A percentile compares a stretch with the other conserved stretches of the same genome.
Conservation (phyloP, 139 green algal genomes). For the Picochlorum sp. region DNA sequence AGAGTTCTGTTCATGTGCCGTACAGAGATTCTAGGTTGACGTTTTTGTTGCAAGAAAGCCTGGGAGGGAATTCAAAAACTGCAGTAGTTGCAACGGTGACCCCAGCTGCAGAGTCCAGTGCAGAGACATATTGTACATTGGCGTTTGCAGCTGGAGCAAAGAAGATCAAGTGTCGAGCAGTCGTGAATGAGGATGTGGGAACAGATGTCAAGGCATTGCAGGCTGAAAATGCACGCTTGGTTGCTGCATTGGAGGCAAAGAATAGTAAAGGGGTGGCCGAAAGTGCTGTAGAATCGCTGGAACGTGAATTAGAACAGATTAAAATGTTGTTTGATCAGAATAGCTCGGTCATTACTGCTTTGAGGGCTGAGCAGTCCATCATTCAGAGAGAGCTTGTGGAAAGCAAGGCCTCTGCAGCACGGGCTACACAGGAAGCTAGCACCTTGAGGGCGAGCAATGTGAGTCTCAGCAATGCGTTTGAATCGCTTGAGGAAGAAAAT, state of each 20-base stretch:
- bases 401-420: neutral
- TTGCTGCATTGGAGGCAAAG: conserved; percentile 11
- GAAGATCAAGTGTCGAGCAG: conserved; percentile 63
- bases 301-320: conserved; percentile 9
- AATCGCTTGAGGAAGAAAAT: conserved; percentile 1
- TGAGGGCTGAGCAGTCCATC: conserved; percentile 14
- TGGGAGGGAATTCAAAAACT: conserved; percentile 91
- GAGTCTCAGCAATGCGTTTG: conserved; percentile 8
- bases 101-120: conserved; percentile 40
- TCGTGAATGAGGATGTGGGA: conserved; percentile 57
- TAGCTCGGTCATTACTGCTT: conserved; percentile 13
- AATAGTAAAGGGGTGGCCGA: neutral
- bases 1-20: conserved; percentile 69
- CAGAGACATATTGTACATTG: conserved; percentile 84
- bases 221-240: conserved; percentile 50
- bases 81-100: conserved; percentile 86
- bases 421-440: conserved; percentile 2
- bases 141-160: conserved; percentile 84
- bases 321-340: conserved; percentile 20
- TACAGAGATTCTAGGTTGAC: conserved; percentile 95
- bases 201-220: conserved; percentile 53
- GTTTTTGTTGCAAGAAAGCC: conserved; percentile 91
- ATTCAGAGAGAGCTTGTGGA: conserved; percentile 19
- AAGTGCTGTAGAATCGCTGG: conserved; percentile 3
- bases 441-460: conserved; percentile 9